These are phyloP conservation scores for Lactarius trivialis DNA, from an alignment of 768 basidiomycete species.

Conservation along the genomic window DNA sequence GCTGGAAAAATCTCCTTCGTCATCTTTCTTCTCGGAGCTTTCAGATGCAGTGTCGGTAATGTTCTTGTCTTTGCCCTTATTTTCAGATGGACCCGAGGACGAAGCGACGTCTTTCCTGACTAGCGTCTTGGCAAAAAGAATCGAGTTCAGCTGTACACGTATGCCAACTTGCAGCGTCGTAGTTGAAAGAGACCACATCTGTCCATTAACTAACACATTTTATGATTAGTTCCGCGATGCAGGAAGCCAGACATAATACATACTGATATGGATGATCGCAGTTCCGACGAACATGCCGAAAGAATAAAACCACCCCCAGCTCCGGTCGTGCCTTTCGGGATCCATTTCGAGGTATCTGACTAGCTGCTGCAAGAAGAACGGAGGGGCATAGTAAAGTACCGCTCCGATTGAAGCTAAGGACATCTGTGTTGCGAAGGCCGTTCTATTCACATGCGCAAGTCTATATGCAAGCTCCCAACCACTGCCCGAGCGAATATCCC, in stretches of 20 bases:
- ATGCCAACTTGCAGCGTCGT: constrained; percentile 66
- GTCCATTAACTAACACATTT: constrained; percentile 47
- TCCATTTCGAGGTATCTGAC: constrained; percentile 63
- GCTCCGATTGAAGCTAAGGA: constrained; percentile 52
- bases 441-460: constrained; percentile 50
- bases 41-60: constrained; percentile 13
- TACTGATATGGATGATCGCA: constrained; percentile 38
- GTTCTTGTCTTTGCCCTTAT: constrained; percentile 25
- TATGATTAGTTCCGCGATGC: constrained; percentile 10
- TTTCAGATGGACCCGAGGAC: constrained; percentile 34
- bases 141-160: constrained; percentile 73
- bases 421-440: constrained; percentile 37
- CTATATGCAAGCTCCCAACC: constrained; percentile 61
- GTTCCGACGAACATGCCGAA: constrained; percentile 45
- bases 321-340: constrained; percentile 43
- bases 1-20: constrained; percentile 45
- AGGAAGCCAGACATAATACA: constrained; percentile 19
- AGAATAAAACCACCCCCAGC: constrained; percentile 73
- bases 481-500: constrained; percentile 53
- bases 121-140: constrained; percentile 79
- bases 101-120: constrained; percentile 80
- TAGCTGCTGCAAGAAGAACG: constrained; percentile 55
- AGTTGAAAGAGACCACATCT: constrained; percentile 65
- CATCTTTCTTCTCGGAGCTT: constrained; percentile 47
- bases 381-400: constrained; percentile 53